These are phyloP conservation scores for Eucalyptus erythrocorys DNA, from an alignment of 345 rosid species.

Conservation along the genomic window DNA sequence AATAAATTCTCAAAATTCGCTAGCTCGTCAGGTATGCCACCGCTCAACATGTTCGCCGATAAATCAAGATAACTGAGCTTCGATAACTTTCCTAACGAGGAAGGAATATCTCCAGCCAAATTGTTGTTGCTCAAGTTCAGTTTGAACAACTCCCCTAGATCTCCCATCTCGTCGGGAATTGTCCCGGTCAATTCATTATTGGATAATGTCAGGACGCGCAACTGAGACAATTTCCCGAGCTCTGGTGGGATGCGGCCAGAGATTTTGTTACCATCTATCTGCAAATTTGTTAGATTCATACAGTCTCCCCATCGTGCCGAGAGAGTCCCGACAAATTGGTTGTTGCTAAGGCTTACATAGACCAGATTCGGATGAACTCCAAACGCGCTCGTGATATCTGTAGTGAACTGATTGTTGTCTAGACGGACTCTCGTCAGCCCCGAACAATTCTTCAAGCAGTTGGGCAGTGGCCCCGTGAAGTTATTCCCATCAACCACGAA, in stretches of 20 bases:
- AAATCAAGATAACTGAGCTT: constrained; percentile 28
- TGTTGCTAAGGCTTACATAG: constrained; percentile 23
- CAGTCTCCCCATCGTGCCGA: constrained; percentile 51
- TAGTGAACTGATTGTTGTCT: constrained; percentile 42
- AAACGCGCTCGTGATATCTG: constrained; percentile 39
- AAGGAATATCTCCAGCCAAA: constrained; percentile 31
- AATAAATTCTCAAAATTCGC: constrained; percentile 16
- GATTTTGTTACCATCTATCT: constrained; percentile 35
- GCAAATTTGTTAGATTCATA: constrained; percentile 30
- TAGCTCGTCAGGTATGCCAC: constrained; percentile 22
- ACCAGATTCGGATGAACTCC: constrained; percentile 33
- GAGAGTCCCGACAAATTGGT: constrained; percentile 33
- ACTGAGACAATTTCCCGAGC: constrained; percentile 28
- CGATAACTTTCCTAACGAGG: constrained; percentile 11
- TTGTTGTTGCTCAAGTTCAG: constrained; percentile 42
- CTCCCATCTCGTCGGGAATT: constrained; percentile 40
- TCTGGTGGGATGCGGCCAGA: constrained; percentile 38
- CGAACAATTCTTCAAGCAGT: constrained; percentile 42
- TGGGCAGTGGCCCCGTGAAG: constrained; percentile 43
- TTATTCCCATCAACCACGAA: constrained; percentile 31
- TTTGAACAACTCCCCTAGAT: constrained; percentile 11
- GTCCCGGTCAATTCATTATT: constrained; percentile 34
- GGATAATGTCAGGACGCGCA: constrained; percentile 21
- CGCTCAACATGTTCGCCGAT: constrained; percentile 25
- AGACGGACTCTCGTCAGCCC: constrained; percentile 27